A percentile compares a stretch with the other conserved stretches of the same genome.
phyloP scores from a whole-genome alignment of 306 rosid genomes.

The Luffa aegyptiaca region DNA sequence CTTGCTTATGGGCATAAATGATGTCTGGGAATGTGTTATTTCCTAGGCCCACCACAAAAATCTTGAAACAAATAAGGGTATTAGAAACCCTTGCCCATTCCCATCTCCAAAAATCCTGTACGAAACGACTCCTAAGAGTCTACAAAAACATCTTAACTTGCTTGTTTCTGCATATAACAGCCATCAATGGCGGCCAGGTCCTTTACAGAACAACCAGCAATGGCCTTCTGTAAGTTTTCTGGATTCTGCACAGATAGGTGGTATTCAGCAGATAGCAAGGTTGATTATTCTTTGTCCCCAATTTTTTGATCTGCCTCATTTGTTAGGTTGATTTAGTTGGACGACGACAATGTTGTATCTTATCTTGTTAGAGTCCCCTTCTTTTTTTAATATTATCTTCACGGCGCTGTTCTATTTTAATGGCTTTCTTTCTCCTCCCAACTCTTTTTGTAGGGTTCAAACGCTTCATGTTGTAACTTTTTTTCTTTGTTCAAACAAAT shows the following conservation, averaged over 20 bases:
- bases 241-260: background rate
- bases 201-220: background rate
- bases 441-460: background rate
- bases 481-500: background rate
- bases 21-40: too few relatives aligned
- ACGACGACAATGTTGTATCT: background rate
- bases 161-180: background rate
- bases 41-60: too few relatives aligned
- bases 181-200: background rate
- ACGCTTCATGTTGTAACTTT: background rate
- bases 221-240: background rate
- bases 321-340: background rate
- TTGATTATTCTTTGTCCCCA: background rate
- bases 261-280: background rate
- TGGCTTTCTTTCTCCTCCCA: background rate
- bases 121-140: background rate
- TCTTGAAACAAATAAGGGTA: too few relatives aligned
- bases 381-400: background rate
- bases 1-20: too few relatives aligned
- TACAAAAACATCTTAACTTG: background rate
- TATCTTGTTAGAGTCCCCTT: background rate
- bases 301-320: background rate
- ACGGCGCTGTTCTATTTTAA: background rate
- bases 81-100: too few relatives aligned
- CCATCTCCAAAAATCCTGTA: too few relatives aligned